Evolutionary conservation across 768 basidiomycete genomes (phyloP), one percentile per base, ranked within the genome.

Genomic region (Neoboletus brunneissimus): DNA sequence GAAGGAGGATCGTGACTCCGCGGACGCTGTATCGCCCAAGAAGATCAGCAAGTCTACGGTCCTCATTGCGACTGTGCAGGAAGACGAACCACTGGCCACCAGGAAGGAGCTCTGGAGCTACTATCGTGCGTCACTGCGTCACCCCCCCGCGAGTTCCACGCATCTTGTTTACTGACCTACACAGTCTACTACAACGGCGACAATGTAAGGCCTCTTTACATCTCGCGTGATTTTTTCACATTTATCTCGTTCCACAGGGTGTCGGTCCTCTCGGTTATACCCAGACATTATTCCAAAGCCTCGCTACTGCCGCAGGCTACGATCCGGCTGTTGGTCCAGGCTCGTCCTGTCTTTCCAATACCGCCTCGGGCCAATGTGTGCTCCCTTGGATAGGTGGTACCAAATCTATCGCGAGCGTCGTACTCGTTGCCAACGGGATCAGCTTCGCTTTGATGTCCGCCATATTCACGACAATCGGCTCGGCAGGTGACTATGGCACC

Each of bases 161-260:
- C 32, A 9, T 18, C 13, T 23, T 11, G 38, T 55, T 46, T 57
- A 43, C 48, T 46, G 27, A 52, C 37, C 11, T 2, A 32, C 22
- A 45, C 51, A 91, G 89, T 91, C 55, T 91, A 91, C 65, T 88
- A 85, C 71, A 92, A 91, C 55, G 89, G 89, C 51, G 83, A 90
- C 59, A 90, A 89, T 69, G 87, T 88, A 61, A n/a, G 78, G 4
- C 18, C 15, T 42, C 23, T 13, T 38, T 12, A 5, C 22, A 16
- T 47, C 8, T 25, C 25, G 25, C 25, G 25, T 25, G 25, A 5
- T 25, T 25, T 25, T 6, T 18, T 34, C 25, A 13, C 32, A 8
- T 6, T 47, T 20, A 57, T 45, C 29, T 25, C 20, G 22, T 31
- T 29, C 35, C 29, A 6, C 60, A 89, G 85, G 86, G 88, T 47